Conservation (phyloP, 2,329 filamentous ascomycete genomes). For the Calonectria crousiana region DNA sequence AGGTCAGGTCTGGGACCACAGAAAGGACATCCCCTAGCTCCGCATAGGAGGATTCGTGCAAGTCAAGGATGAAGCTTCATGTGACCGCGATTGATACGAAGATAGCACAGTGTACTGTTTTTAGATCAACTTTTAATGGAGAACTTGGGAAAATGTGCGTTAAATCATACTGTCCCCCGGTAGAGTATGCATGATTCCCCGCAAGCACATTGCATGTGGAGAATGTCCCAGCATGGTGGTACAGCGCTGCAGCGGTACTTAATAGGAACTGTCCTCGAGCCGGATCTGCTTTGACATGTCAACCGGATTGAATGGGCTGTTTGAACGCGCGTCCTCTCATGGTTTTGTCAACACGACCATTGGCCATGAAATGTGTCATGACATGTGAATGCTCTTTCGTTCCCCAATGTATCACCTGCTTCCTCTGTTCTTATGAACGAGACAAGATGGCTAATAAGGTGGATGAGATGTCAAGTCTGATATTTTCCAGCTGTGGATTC, state of each 20-base stretch:
- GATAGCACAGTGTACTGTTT: not conserved
- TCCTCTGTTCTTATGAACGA: not conserved
- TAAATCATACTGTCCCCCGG: not conserved
- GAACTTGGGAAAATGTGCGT: not conserved
- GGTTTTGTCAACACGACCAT: not conserved
- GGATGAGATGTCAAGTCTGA: not conserved
- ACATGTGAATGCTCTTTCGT: not conserved
- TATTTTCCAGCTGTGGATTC: not conserved
- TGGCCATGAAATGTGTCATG: not conserved
- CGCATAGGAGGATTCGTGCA: not conserved
- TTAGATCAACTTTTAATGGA: not conserved
- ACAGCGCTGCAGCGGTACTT: not conserved
- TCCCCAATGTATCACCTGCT: not conserved
- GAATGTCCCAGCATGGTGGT: not conserved
- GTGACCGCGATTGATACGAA: not conserved
- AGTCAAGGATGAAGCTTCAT: not conserved
- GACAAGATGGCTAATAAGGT: not conserved
- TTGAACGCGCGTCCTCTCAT: not conserved
- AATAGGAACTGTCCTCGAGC: not conserved
- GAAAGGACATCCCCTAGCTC: not conserved
- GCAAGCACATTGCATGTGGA: not conserved
- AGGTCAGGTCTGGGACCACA: too few relatives aligned
- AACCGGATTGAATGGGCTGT: not conserved
- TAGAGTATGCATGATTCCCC: not conserved
- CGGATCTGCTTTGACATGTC: not conserved